Base-by-base conservation (phyloP, 257 asterid genomes). In the Solanum tarijense region DNA sequence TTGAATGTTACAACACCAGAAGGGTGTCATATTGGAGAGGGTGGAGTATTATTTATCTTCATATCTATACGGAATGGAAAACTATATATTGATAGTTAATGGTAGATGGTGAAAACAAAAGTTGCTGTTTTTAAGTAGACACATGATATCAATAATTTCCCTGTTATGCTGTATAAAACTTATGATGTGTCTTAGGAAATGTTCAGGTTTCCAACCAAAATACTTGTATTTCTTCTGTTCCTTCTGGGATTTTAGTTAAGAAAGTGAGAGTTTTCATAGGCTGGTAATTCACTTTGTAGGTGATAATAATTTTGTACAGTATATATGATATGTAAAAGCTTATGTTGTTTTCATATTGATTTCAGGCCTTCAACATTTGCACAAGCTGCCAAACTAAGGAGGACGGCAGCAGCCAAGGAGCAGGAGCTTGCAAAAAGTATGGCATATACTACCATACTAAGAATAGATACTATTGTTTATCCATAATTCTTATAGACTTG, bases 341-440 rank as follows among this genome's bases (percentile, higher is more conserved):
- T 25, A 69, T 38, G 29, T 6, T 86, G 34, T 29, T 71, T 43
- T 43, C 71, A 55, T 88, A 85, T 82, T 89, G 79, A 78, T 91
- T 90, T 89, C 92, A 97, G 99, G 93, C 99, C 99, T 92, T 94
- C 98, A 43, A 97, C 99, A 55, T 97, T 97, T 93, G 99, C 99
- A 48, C 99, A 97, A 92, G 98, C 99, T 91, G 98, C 99, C 68
- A 97, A 97, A 87, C 89, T 96, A 23, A 97, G 91, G 89, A 95
- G 99, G 93, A 92, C 82, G 91, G 98, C 98, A 29, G 95, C 98
- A 66, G 95, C 98, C 18, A 97, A 97, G 93, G 98, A 95, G 90
- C 96, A 93, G 90, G 98, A 97, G 88, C 98, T 97, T 88, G 90
- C 94, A 83, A 97, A 94, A 91, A 73, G 98, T 97, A 93, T 60